Base-by-base conservation (phyloP, 1,284 basidiomycete genomes). In the Cryptococcus sp. region DNA sequence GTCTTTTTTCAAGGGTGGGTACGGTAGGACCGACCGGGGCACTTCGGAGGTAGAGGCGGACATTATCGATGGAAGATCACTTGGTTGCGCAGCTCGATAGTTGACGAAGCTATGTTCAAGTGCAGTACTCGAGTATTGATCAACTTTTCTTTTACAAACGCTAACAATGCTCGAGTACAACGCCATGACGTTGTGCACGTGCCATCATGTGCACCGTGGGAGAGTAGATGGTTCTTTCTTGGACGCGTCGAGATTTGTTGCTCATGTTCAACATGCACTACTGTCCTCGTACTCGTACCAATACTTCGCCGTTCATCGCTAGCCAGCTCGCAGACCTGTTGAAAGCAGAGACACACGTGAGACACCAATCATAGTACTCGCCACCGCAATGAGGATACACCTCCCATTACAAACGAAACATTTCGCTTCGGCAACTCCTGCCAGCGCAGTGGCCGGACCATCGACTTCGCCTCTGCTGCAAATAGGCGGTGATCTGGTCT, bases 1-100 rank as follows among this genome's bases (percentile, higher is more conserved):
- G 79, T 89, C 86, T 55, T 81, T 80, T 79, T 92, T 85, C 49
- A 93, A 79, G 7, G 88, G 85, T 25, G 90, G 90, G 76, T 90
- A 90, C 3, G 88, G 88, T 3, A 91, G 82, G 39, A 75, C 76
- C 20, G 75, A 70, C 64, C 43, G 25, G 45, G 61, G 61, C 23
- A 54, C 50, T 16, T 25, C 25, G 35, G 30, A 40, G 22, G 25
- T 25, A 13, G 30, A 35, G 22, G 57, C 25, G 52, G 69, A 67
- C 69, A 70, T 70, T 27, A 38, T 58, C 30, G 13, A 35, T 13
- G 10, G 10, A 30, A 10, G 3, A 10, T 35, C 2, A 5, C 2
- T 35, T 35, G 30, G 8, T 8, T 8, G 13, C 2, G 10, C 30
- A 35, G 30, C 30, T 35, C 30, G 30, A 35, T 5, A 5, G 30